phyloP scores from a whole-genome alignment of 1,284 basidiomycete species.

The Tylopilus orsonianus region DNA sequence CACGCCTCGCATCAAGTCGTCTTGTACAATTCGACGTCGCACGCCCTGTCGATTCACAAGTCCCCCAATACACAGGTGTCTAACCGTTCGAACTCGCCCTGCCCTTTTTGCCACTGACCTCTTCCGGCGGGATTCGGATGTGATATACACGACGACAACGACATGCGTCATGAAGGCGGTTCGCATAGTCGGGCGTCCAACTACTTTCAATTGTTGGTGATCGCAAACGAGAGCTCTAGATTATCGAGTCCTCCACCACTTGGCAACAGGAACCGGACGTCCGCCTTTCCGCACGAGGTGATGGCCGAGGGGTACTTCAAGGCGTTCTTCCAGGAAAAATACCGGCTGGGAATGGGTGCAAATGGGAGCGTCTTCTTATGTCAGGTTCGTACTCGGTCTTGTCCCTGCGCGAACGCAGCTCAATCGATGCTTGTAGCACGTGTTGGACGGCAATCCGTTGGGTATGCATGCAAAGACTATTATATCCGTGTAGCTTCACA shows the following conservation, averaged over 20 bases:
- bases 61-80: conserved; percentile 31
- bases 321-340: conserved; percentile 87
- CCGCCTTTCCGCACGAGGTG: conserved; percentile 56
- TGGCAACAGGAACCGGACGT: conserved; percentile 19
- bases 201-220: conserved; percentile 71
- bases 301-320: conserved; percentile 85
- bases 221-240: conserved; percentile 64
- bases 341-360: conserved; percentile 86
- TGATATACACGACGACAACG: conserved; percentile 20
- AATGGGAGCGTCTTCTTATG: conserved; percentile 88
- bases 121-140: conserved; percentile 41
- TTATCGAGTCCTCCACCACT: conserved; percentile 50
- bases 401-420: conserved; percentile 3
- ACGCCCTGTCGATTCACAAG: conserved; percentile 72
- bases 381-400: conserved; percentile 51
- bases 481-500: not conserved
- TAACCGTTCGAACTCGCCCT: conserved; percentile 37
- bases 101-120: conserved; percentile 71
- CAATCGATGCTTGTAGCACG: conserved; percentile 51
- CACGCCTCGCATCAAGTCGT: conserved; percentile 84
- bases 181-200: conserved; percentile 58
- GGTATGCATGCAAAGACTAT: conserved; percentile 38
- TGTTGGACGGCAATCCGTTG: conserved; percentile 76
- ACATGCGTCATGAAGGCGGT: conserved; percentile 23
- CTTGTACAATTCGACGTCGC: conserved; percentile 83